These are phyloP conservation scores for Candida dajiaensis DNA, from an alignment of 805 yeast species.

Conservation along the genomic window DNA sequence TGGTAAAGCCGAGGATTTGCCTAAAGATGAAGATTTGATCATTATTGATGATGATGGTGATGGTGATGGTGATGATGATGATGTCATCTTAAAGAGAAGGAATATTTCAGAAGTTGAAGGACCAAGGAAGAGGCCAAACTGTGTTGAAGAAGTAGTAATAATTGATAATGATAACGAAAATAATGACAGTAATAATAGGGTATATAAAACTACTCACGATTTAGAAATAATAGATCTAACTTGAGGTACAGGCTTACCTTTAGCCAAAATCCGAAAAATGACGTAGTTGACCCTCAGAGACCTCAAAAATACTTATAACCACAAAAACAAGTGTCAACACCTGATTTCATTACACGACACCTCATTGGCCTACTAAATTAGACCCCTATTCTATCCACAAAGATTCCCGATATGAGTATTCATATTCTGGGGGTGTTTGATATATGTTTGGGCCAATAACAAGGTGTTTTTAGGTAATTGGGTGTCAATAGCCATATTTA, in stretches of 20 bases:
- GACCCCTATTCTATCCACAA: background rate
- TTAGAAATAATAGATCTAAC: background rate
- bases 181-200: background rate
- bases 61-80: slow-evolving; percentile 8
- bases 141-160: slow-evolving; percentile 1
- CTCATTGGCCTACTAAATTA: background rate
- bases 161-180: slow-evolving; percentile 1
- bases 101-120: background rate
- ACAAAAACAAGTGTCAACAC: background rate
- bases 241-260: background rate
- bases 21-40: slow-evolving; percentile 39
- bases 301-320: background rate
- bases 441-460: background rate
- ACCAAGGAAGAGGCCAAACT: background rate
- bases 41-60: slow-evolving; percentile 18
- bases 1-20: slow-evolving; percentile 28
- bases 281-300: background rate
- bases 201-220: background rate
- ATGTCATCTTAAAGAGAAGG: background rate
- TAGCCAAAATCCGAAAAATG: background rate
- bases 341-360: background rate
- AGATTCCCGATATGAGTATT: background rate
- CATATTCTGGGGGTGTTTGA: background rate
- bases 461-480: background rate
- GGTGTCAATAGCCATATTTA: background rate